Evolutionary conservation across 1,284 basidiomycete genomes (phyloP).

Genomic region (Austroboletus niveus): DNA sequence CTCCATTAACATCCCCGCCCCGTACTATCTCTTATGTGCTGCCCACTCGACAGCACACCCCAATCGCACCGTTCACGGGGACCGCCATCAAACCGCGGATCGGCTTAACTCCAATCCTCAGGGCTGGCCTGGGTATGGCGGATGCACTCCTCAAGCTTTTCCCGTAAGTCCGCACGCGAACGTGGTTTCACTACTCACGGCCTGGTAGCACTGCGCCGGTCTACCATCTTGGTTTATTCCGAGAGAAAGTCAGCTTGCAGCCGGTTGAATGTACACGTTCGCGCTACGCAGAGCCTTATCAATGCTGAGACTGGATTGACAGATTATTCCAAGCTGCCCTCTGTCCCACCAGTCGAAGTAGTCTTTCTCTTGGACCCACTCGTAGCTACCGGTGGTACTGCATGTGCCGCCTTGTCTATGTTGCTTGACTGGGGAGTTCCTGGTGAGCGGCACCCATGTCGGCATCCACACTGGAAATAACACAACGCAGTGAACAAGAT

Average conservation of each 20-base stretch:
- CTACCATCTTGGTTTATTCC: conserved; percentile 87
- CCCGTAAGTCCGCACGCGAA: conserved; percentile 50
- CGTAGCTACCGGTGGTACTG: conserved; percentile 94
- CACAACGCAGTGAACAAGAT: conserved; percentile 58
- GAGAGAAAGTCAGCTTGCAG: conserved; percentile 87
- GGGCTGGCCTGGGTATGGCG: conserved; percentile 93
- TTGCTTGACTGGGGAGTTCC: conserved; percentile 84
- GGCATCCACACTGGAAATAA: not conserved
- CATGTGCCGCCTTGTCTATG: conserved; percentile 82
- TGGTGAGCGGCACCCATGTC: conserved; percentile 39
- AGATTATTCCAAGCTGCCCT: conserved; percentile 93
- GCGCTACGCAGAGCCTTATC: not conserved
- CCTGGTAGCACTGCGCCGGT: conserved; percentile 67
- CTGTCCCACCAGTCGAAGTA: conserved; percentile 72
- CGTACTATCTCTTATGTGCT: not conserved
- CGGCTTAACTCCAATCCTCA: conserved; percentile 87
- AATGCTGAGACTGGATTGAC: conserved; percentile 7
- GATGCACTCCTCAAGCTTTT: conserved; percentile 82
- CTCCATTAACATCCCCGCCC: not conserved
- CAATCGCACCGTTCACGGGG: conserved; percentile 66
- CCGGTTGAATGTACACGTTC: conserved; percentile 81
- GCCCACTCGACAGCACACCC: conserved; percentile 51
- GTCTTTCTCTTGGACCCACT: conserved; percentile 89
- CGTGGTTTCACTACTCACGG: not conserved
- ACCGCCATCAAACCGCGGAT: conserved; percentile 69